A percentile compares a stretch with the other conserved stretches of the same genome.
These are phyloP conservation scores for Pneumocystis carinii DNA, from an alignment of 1,139 yeast genomes.

Conservation along the genomic window DNA sequence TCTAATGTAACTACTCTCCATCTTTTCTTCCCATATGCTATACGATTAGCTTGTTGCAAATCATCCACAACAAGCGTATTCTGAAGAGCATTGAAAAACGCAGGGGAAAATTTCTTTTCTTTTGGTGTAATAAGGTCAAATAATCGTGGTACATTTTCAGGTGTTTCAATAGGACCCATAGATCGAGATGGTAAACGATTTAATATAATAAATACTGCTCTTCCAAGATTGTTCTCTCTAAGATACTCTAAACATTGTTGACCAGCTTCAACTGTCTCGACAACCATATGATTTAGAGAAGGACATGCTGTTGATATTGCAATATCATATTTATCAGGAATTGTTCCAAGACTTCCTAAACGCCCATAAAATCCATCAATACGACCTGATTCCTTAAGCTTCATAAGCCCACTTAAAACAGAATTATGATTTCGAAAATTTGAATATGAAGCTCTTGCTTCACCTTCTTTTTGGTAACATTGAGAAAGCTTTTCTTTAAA, in stretches of 20 bases:
- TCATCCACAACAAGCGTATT: constrained; percentile 79
- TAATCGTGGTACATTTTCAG: constrained; percentile 62
- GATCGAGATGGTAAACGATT: constrained; percentile 57
- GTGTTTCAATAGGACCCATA: constrained; percentile 49
- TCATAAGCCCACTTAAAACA: constrained; percentile 53
- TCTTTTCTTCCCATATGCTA: constrained; percentile 70
- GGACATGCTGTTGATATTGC: constrained; percentile 95
- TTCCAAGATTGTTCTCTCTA: constrained; percentile 71
- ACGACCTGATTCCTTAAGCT: constrained; percentile 67
- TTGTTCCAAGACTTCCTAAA: constrained; percentile 77
- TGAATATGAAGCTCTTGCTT: constrained; percentile 45
- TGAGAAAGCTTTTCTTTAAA: constrained; percentile 41
- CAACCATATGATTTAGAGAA: constrained; percentile 81
- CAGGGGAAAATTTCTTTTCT: constrained; percentile 60
- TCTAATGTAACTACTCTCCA: constrained; percentile 85
- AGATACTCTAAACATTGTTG: constrained; percentile 81
- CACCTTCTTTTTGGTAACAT: constrained; percentile 48
- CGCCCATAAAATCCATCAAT: constrained; percentile 62
- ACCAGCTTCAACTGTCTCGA: constrained; percentile 84
- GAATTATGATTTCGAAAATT: constrained; percentile 53
- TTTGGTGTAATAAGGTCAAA: constrained; percentile 67
- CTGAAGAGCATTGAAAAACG: constrained; percentile 72
- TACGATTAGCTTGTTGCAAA: constrained; percentile 65
- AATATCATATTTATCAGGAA: constrained; percentile 75
- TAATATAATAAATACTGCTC: constrained; percentile 73